Percentiles rank a stretch among this genome's conserved stretches.
These are phyloP conservation scores for Draba incana DNA, from an alignment of 345 rosid species.

Conservation along the genomic window DNA sequence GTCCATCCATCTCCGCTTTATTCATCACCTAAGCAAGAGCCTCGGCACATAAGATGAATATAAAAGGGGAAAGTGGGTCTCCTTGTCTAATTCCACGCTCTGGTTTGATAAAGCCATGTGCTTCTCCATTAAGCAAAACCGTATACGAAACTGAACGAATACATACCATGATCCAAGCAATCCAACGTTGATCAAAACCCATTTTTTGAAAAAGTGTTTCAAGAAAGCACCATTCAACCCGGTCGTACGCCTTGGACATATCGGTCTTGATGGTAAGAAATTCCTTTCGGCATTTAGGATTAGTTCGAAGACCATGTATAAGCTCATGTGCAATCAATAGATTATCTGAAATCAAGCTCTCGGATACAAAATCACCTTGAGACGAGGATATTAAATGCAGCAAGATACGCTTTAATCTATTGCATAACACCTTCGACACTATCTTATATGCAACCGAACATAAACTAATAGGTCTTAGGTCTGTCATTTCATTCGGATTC, in stretches of 20 bases:
- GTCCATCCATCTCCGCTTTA: neutral
- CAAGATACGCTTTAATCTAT: neutral
- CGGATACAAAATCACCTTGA: neutral
- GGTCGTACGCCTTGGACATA: neutral
- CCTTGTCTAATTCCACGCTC: neutral
- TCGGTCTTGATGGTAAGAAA: neutral
- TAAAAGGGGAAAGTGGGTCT: neutral
- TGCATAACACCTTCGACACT: neutral
- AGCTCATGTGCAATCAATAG: neutral
- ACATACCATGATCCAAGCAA: too few species aligned
- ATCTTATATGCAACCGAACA: neutral
- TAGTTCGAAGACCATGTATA: neutral
- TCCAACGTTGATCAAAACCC: too few species aligned
- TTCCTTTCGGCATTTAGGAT: neutral
- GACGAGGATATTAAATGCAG: neutral
- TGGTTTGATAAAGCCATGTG: neutral
- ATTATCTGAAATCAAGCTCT: neutral
- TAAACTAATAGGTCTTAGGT: neutral
- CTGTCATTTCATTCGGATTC: neutral
- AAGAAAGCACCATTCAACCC: neutral
- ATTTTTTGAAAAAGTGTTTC: neutral
- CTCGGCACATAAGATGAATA: neutral
- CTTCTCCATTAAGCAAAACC: neutral
- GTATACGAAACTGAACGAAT: too few species aligned
- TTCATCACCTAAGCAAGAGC: neutral